phyloP scores from a whole-genome alignment of 1,139 yeast species.

The Suhomyces chickasaworum region DNA sequence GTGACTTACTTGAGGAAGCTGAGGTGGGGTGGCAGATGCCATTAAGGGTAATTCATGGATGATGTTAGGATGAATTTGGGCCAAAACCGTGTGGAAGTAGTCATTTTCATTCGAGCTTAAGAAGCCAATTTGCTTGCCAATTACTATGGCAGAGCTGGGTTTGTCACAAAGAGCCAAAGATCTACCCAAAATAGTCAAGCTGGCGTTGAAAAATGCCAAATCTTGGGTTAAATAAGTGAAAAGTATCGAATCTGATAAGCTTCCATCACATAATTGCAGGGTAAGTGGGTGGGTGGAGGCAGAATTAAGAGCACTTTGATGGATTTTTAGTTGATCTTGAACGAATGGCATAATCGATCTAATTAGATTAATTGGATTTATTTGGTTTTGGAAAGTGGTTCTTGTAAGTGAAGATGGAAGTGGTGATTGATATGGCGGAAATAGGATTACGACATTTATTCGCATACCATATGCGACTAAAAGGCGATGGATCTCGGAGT shows the following conservation, averaged over 20 bases:
- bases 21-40: slow-evolving; percentile 18
- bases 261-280: slow-evolving; percentile 49
- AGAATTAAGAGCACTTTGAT: slow-evolving; percentile 23
- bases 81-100: slow-evolving; percentile 43
- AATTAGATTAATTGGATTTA: too few species aligned
- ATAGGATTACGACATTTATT: neutral
- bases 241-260: slow-evolving; percentile 42
- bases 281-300: slow-evolving; percentile 49
- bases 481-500: neutral
- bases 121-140: slow-evolving; percentile 56
- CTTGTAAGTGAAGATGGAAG: too few species aligned
- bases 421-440: too few species aligned
- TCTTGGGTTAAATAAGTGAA: slow-evolving; percentile 53
- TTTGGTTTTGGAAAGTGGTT: too few species aligned
- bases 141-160: slow-evolving; percentile 33
- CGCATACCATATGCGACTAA: neutral
- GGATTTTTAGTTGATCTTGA: slow-evolving; percentile 21
- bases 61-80: slow-evolving; percentile 28
- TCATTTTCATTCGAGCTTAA: slow-evolving; percentile 50
- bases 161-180: slow-evolving; percentile 48
- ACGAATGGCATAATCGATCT: slow-evolving; percentile 11
- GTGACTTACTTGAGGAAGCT: slow-evolving; percentile 36
- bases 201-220: slow-evolving; percentile 46
- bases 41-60: slow-evolving; percentile 23
- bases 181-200: slow-evolving; percentile 47